Base-by-base conservation (phyloP, 2,329 filamentous ascomycete species). In the Lachnellula arida region DNA sequence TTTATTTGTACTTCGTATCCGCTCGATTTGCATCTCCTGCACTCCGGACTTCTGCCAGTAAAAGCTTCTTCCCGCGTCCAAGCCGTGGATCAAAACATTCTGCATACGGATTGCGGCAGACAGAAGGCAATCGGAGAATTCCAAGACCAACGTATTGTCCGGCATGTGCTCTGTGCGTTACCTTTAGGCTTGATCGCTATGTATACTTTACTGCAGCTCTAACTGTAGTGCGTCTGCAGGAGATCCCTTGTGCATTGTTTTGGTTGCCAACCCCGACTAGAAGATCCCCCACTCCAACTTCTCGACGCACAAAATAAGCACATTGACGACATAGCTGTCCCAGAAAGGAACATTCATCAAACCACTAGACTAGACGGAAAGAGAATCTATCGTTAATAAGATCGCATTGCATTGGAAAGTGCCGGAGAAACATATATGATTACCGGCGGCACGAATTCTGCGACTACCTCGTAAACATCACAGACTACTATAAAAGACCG, bases 41-140 rank as follows among this genome's bases (percentile, higher is more conserved):
- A 64, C 62, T 67, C 63, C 56, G 55, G 60, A 54, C 50, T 59
- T 53, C 61, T 60, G 57, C 57, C 54, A 61, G 56, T 54, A 49
- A 56, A 61, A 63, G 59, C 61, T 62, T 62, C 53, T 42, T 56
- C 57, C 49, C 61, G 54, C 54, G 47, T 54, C 55, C 60, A 62
- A 60, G 59, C 23, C 54, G 55, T 56, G 54, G 51, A 49, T 56
- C 50, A 40, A 54, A 53, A 54, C 46, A 39, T 53, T 56, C 53
- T 57, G 53, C 60, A 56, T 40, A 32, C 28, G 28, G 28, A 51
- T 53, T 54, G 58, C 62, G 60, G 57, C 55, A 62, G 51, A 37
- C 52, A 50, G 57, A 62, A 62, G 54, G 57, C 62, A 62, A 63
- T 63, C 64, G 64, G 65, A 65, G 64, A 65, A 66, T 66, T 64